Conservation (phyloP, 2,329 filamentous ascomycete species). For the Macrophomina pseudophaseolina region DNA sequence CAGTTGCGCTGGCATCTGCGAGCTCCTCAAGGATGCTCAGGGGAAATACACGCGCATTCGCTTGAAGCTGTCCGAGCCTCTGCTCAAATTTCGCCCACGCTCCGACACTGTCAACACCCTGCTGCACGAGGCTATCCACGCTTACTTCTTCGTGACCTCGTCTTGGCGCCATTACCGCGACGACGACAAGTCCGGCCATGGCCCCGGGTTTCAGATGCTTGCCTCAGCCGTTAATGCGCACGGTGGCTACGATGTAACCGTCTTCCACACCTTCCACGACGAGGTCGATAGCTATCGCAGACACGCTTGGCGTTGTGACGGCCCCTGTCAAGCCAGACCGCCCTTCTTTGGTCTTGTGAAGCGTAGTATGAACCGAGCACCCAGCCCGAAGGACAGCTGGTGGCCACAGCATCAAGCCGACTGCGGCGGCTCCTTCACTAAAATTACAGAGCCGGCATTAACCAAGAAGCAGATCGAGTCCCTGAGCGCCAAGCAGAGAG, state of each 20-base stretch:
- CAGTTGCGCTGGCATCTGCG: conserved; percentile 52
- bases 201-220: conserved; percentile 48
- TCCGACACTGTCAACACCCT: conserved; percentile 51
- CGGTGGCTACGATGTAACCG: conserved; percentile 47
- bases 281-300: conserved; percentile 53
- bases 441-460: conserved; percentile 48
- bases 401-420: conserved; percentile 46
- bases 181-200: conserved; percentile 51
- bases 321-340: conserved; percentile 43
- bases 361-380: conserved; percentile 52
- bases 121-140: conserved; percentile 52
- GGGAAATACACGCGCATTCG: conserved; percentile 47
- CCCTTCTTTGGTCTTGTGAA: conserved; percentile 53
- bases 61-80: conserved; percentile 50
- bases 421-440: conserved; percentile 49
- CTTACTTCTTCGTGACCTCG: conserved; percentile 54
- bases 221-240: conserved; percentile 53
- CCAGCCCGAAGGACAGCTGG: conserved; percentile 50
- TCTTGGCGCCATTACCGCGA: conserved; percentile 49
- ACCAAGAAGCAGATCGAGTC: conserved; percentile 48
- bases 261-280: conserved; percentile 53
- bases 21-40: conserved; percentile 46
- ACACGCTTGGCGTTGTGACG: conserved; percentile 52
- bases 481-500: conserved; percentile 47
- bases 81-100: conserved; percentile 51